A percentile compares a stretch with the other conserved stretches of the same genome.
These are phyloP conservation scores for Spinacia oleracea DNA, from an alignment of 179 eudicot genomes.

Conservation along the genomic window DNA sequence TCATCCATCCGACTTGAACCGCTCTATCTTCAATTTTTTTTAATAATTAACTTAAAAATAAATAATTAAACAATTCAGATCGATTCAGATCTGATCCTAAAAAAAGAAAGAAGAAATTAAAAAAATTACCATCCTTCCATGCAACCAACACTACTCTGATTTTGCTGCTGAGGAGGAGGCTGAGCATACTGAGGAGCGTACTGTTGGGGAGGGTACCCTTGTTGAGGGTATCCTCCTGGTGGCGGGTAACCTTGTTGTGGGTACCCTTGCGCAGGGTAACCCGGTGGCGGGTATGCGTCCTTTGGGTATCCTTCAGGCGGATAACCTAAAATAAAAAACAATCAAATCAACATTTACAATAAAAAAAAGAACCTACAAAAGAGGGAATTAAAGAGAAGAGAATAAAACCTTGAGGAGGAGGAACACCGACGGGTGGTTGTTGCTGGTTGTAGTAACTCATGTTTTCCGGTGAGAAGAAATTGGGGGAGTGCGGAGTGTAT, in stretches of 20 bases:
- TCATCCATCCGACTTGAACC: slow-evolving; percentile 1
- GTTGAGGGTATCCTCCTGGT: slow-evolving; percentile 44
- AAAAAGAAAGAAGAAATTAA: neutral
- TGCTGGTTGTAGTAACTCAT: slow-evolving; percentile 90
- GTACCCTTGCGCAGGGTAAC: slow-evolving; percentile 35
- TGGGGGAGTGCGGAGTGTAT: neutral
- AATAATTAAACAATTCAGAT: neutral
- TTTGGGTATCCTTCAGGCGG: slow-evolving; percentile 72
- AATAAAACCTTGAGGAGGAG: slow-evolving; percentile 75
- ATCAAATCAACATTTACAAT: neutral
- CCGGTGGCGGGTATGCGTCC: slow-evolving; percentile 50
- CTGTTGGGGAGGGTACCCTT: slow-evolving; percentile 36
- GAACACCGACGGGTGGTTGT: slow-evolving; percentile 85
- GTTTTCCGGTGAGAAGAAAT: neutral
- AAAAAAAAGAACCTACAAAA: neutral
- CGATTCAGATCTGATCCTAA: slow-evolving; percentile 13
- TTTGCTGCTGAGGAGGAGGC: slow-evolving; percentile 60
- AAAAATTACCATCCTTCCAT: slow-evolving; percentile 74
- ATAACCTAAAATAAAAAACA: slow-evolving; percentile 40
- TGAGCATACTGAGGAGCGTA: slow-evolving; percentile 55
- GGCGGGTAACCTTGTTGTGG: slow-evolving; percentile 64
- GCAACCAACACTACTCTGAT: slow-evolving; percentile 32
- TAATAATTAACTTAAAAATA: neutral
- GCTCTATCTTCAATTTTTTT: neutral
- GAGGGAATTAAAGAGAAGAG: neutral